Percentiles rank a stretch among this genome's conserved stretches.
phyloP scores from a whole-genome alignment of 2,329 filamentous ascomycete species.

The Ceratocystis destructans region DNA sequence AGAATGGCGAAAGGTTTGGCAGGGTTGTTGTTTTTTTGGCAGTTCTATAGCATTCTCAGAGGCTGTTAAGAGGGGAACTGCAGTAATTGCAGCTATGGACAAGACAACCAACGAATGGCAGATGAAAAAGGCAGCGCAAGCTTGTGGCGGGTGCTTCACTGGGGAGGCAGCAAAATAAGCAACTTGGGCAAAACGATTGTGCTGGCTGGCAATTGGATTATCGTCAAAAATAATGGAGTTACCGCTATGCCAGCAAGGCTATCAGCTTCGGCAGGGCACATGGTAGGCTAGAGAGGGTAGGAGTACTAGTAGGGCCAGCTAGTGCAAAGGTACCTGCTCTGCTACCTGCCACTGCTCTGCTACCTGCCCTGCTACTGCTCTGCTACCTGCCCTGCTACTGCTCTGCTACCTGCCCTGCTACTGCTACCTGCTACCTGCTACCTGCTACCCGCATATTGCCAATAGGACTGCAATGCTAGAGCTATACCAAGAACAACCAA shows the following conservation, averaged over 20 bases:
- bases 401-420: too few species aligned
- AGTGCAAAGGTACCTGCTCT: not conserved
- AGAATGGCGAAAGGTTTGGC: not conserved
- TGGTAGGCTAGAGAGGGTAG: too few species aligned
- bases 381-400: too few species aligned
- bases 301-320: not conserved
- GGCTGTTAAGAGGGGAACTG: not conserved
- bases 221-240: too few species aligned
- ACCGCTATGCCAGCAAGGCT: too few species aligned
- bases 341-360: too few species aligned
- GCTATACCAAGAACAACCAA: not conserved
- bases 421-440: too few species aligned
- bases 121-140: not conserved
- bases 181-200: not conserved
- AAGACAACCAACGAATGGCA: not conserved
- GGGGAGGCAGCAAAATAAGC: not conserved
- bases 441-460: not conserved
- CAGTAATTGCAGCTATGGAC: not conserved
- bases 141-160: not conserved
- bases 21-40: slow-evolving; percentile 1
- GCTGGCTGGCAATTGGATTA: too few species aligned
- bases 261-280: too few species aligned
- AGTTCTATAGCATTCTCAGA: not conserved
- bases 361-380: too few species aligned
- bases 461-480: not conserved